Conservation (phyloP, 2,329 filamentous ascomycete species). For the Colletotrichum kahawae region DNA sequence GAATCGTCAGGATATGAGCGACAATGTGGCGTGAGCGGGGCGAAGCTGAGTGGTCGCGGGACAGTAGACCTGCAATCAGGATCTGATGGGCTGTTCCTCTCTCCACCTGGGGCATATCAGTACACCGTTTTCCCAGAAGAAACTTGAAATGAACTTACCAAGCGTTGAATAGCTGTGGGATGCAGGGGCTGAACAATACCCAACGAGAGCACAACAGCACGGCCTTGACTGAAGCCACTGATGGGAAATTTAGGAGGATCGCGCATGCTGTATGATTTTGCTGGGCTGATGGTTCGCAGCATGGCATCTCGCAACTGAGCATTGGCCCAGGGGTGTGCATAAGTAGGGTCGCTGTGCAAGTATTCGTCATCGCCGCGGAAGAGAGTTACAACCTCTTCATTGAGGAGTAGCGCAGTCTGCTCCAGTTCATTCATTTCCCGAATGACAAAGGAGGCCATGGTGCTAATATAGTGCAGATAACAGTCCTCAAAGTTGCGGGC, state of each 20-base stretch:
- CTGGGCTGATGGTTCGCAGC: slow-evolving; percentile 7
- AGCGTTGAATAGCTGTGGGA: slow-evolving; percentile 34
- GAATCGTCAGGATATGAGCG: slow-evolving; percentile 40
- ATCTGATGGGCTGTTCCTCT: slow-evolving; percentile 36
- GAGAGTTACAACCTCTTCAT: slow-evolving; percentile 39
- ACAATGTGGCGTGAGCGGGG: slow-evolving; percentile 29
- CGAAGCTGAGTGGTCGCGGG: slow-evolving; percentile 24
- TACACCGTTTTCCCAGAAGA: neutral
- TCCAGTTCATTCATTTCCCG: slow-evolving; percentile 42
- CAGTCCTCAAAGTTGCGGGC: slow-evolving; percentile 30
- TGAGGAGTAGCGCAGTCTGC: slow-evolving; percentile 35
- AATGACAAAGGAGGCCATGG: slow-evolving; percentile 39
- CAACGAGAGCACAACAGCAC: slow-evolving; percentile 35
- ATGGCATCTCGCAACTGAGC: slow-evolving; percentile 14
- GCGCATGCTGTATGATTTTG: slow-evolving; percentile 8
- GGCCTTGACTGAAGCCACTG: slow-evolving; percentile 17
- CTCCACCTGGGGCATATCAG: slow-evolving; percentile 36
- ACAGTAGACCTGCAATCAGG: slow-evolving; percentile 25
- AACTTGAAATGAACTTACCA: slow-evolving; percentile 32
- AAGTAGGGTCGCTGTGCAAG: neutral
- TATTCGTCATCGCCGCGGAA: slow-evolving; percentile 33
- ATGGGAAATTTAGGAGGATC: slow-evolving; percentile 20
- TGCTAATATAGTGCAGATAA: slow-evolving; percentile 41
- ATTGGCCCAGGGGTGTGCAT: slow-evolving; percentile 4
- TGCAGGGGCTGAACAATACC: slow-evolving; percentile 42